A percentile compares a stretch with the other conserved stretches of the same genome.
Evolutionary conservation across 1,139 yeast species (phyloP).

Genomic region (Pichia sp.): DNA sequence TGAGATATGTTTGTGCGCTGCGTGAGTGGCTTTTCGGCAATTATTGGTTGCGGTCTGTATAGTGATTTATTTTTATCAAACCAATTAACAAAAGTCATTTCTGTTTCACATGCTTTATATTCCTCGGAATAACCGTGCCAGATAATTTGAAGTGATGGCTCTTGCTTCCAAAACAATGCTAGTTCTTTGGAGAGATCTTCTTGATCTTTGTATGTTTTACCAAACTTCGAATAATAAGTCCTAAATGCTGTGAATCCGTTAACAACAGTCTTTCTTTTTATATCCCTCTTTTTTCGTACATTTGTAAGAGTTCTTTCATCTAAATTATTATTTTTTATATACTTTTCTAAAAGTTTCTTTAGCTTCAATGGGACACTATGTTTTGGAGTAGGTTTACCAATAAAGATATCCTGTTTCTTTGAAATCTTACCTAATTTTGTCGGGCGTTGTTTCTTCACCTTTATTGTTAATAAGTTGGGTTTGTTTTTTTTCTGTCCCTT

Average conservation of each 20-base stretch:
- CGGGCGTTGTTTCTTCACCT: neutral
- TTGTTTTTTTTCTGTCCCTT: neutral
- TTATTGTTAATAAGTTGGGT: neutral
- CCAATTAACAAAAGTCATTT: conserved; percentile 28
- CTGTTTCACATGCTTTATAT: conserved; percentile 26
- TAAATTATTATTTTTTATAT: neutral
- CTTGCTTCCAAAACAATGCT: conserved; percentile 32
- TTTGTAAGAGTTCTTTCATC: too few species aligned
- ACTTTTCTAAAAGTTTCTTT: neutral
- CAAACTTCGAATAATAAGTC: conserved; percentile 32
- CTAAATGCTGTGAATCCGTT: conserved; percentile 38
- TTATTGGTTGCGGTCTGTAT: neutral
- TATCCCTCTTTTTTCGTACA: neutral
- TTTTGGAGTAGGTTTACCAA: conserved; percentile 1
- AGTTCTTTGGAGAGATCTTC: conserved; percentile 27
- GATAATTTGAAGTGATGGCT: conserved; percentile 24
- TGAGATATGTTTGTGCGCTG: conserved; percentile 12
- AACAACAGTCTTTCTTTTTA: conserved; percentile 17
- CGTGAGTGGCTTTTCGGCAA: neutral
- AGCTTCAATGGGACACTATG: neutral
- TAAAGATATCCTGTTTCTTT: neutral
- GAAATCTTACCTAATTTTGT: neutral
- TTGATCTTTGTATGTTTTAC: conserved; percentile 27
- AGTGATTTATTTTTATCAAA: conserved; percentile 11
- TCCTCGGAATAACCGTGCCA: conserved; percentile 35